Base-by-base conservation (phyloP, 164 flowering plant species). In the Aristolochia fimbriata region DNA sequence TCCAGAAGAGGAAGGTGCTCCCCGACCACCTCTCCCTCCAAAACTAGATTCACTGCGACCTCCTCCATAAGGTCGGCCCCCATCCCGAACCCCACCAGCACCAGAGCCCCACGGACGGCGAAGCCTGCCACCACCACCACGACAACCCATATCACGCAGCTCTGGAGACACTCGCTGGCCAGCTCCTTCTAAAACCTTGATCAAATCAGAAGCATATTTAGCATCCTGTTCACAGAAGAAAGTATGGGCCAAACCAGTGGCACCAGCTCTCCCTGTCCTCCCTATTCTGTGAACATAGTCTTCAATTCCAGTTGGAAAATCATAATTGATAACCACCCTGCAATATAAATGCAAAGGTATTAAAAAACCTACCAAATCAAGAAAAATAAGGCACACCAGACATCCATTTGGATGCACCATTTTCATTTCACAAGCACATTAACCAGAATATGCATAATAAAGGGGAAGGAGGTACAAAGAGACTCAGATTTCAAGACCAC, bases 271-370 rank as follows among this genome's bases (percentile, higher is more conserved):
- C 6, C 97, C 97, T 45, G 97, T 91, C 63, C 97, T 77, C 24
- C 97, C 97, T 68, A 91, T 91, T 68, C 97, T 78, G 71, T 91
- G 97, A 23, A 91, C 96, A 69, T 91, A 91, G 65, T 91, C 97
- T 71, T 91, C 96, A 20, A 91, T 70, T 52, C 97, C 97, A 14
- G 85, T 83, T 4, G 97, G 97, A 69, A 91, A 91, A 67, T 91
- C 97, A 70, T 84, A 91, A 69, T 88, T 91, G 80, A 91, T 41
- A 43, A 91, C 96, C 73, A 84, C 91, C 86, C 95, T 90, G 79
- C 47, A 50, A 66, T 20, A 56, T 9, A 56, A 25, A 55, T 20
- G 30, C 52, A 49, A 20, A 49, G 43, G 43, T 37, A 37, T 37
- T 37, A 37, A 7, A 27, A 37, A 37, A 37, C 10, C 10, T 37